These are phyloP conservation scores for Nitzschia sp. DNA, from an alignment of 108 stramenopile genomes.

Conservation along the genomic window DNA sequence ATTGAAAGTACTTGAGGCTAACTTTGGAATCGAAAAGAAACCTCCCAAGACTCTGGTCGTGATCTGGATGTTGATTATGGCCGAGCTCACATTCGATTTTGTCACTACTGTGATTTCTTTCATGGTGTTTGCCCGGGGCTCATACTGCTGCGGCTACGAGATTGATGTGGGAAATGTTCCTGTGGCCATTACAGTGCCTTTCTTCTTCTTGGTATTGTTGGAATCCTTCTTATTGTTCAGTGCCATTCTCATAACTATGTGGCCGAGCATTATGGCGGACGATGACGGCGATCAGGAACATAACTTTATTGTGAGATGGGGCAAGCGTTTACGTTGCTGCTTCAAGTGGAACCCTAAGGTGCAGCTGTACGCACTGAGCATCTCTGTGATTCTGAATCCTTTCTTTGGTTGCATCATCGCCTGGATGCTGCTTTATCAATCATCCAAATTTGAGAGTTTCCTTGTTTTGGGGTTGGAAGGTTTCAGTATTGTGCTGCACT, in stretches of 20 bases:
- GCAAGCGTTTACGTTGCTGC: constrained; percentile 1
- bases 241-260: constrained; percentile 8
- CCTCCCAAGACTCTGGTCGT: constrained; percentile 14
- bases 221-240: constrained; percentile 4
- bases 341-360: not conserved
- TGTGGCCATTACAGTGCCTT: constrained; percentile 18
- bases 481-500: constrained; percentile 15
- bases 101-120: constrained; percentile 22
- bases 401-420: constrained; percentile 28
- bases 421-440: constrained; percentile 29
- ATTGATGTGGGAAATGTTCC: constrained; percentile 13
- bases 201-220: constrained; percentile 16
- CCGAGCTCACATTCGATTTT: constrained; percentile 20
- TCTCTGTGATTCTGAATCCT: constrained; percentile 14
- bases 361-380: not conserved
- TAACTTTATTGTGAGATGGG: not conserved
- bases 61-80: constrained; percentile 6
- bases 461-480: constrained; percentile 16
- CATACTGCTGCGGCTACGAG: constrained; percentile 14
- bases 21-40: not conserved
- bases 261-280: not conserved
- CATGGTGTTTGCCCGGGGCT: not conserved
- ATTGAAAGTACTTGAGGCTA: not conserved
- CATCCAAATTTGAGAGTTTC: constrained; percentile 12
- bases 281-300: not conserved